phyloP scores from a whole-genome alignment of 768 basidiomycete species.

The Udeniomyces megalosporus region DNA sequence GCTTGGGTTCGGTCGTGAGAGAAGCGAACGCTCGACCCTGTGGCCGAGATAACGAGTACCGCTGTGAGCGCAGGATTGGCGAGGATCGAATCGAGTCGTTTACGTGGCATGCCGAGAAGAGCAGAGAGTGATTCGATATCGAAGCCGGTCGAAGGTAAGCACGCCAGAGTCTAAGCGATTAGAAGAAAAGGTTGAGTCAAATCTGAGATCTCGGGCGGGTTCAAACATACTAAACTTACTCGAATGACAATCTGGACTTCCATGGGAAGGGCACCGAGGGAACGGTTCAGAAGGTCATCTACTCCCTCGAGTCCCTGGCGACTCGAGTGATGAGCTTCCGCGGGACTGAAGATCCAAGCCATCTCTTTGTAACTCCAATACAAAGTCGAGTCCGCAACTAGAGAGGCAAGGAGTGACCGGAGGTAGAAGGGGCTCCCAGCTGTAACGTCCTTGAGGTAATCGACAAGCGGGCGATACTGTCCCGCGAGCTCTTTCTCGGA shows the following conservation, averaged over 20 bases:
- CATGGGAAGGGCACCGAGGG: background rate
- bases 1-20: slow-evolving; percentile 4
- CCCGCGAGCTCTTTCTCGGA: background rate
- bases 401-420: background rate
- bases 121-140: background rate
- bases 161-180: slow-evolving; percentile 1
- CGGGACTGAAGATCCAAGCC: background rate
- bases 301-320: background rate
- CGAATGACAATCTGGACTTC: background rate
- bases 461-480: too few relatives aligned
- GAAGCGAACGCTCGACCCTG: slow-evolving; percentile 2
- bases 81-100: background rate
- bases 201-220: too few relatives aligned
- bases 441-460: too few relatives aligned
- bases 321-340: background rate
- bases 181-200: background rate
- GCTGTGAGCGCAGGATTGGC: background rate
- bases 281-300: background rate
- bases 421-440: background rate
- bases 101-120: background rate
- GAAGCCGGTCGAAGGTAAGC: slow-evolving; percentile 1
- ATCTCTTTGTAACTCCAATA: background rate
- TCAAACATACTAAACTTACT: background rate
- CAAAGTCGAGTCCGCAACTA: background rate
- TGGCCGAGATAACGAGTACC: background rate